Evolutionary conservation across 139 green algal species (phyloP).

Genomic region (Ostreobium quekettii): DNA sequence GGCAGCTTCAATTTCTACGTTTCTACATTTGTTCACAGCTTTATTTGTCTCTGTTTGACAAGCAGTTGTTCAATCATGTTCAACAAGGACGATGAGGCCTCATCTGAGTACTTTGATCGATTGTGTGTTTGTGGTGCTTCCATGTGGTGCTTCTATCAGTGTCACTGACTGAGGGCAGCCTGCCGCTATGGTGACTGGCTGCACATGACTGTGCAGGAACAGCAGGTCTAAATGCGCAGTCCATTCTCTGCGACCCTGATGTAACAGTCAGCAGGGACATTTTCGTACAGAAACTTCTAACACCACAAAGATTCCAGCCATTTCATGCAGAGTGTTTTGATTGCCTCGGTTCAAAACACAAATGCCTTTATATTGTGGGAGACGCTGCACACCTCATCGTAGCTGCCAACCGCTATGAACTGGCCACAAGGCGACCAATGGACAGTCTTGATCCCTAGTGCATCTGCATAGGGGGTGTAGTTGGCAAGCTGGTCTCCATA

Average conservation of each 20-base stretch:
- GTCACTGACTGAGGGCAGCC: no score
- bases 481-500: constrained; percentile 29
- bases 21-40: not conserved
- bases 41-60: not conserved
- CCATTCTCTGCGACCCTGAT: no score
- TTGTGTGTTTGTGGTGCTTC: no score
- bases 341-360: not conserved
- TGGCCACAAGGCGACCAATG: constrained; percentile 56
- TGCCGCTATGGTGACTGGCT: no score
- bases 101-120: no score
- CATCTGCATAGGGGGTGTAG: constrained; percentile 37
- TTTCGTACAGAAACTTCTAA: no score
- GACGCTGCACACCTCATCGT: constrained; percentile 39
- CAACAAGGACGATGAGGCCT: no score
- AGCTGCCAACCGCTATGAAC: constrained; percentile 63
- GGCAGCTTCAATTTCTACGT: not conserved
- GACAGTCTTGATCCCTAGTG: constrained; percentile 49
- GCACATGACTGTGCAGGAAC: not conserved
- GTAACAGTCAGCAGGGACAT: no score
- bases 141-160: no score
- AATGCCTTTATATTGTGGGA: no score
- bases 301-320: not conserved
- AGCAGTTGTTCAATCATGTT: not conserved
- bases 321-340: not conserved
- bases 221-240: no score